A percentile compares a stretch with the other conserved stretches of the same genome.
Evolutionary conservation across 768 basidiomycete species (phyloP).

Genomic region (Tricholoma saponaceum): DNA sequence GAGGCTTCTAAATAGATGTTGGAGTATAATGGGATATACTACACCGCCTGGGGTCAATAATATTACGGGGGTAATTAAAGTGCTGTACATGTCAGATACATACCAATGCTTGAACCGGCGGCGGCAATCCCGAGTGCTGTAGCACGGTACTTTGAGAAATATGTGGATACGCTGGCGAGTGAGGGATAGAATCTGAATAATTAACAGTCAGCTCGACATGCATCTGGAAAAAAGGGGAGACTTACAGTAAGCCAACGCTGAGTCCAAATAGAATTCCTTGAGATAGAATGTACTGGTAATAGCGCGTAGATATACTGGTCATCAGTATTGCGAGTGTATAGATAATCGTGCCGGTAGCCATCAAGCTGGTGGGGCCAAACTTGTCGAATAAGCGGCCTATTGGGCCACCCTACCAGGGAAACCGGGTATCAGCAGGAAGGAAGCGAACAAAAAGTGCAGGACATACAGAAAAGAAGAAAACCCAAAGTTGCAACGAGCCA

Average conservation of each 20-base stretch:
- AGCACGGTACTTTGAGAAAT: conserved; percentile 61
- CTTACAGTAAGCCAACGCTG: conserved; percentile 61
- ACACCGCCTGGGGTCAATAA: conserved; percentile 49
- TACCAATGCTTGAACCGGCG: conserved; percentile 67
- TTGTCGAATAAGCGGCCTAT: conserved; percentile 58
- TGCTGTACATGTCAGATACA: conserved; percentile 9
- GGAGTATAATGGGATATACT: conserved; percentile 63
- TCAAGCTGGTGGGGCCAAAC: conserved; percentile 52
- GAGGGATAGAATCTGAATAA: conserved; percentile 64
- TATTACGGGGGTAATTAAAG: not conserved
- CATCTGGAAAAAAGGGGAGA: conserved; percentile 1
- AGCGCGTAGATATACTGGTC: conserved; percentile 53
- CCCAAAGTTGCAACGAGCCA: conserved; percentile 63
- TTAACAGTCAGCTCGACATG: conserved; percentile 6
- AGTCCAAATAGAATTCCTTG: conserved; percentile 67
- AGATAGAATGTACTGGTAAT: conserved; percentile 57
- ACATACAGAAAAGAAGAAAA: conserved; percentile 66
- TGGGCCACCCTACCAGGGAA: conserved; percentile 46
- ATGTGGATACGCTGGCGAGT: conserved; percentile 60
- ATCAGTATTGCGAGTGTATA: conserved; percentile 51
- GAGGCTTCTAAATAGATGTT: conserved; percentile 46
- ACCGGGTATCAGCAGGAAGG: not conserved
- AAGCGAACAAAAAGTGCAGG: not conserved
- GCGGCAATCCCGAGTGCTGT: conserved; percentile 69
- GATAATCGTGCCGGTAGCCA: conserved; percentile 47